phyloP scores from a whole-genome alignment of 73 alveolate species.

The Paramecium biaurelia region DNA sequence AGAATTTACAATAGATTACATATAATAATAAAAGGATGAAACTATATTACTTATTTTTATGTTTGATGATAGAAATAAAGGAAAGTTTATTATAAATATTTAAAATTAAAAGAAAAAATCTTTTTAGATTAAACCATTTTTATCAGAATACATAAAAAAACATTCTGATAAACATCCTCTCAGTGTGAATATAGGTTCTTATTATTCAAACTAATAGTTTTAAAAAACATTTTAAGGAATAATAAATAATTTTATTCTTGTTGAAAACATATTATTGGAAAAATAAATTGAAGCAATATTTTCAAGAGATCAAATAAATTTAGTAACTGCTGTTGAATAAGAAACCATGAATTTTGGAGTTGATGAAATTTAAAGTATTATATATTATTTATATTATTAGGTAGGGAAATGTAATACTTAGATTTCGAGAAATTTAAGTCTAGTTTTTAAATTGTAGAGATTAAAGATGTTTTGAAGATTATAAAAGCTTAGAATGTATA shows the following conservation, averaged over 20 bases:
- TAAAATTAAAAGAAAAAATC: neutral
- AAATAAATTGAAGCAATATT: neutral
- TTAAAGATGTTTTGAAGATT: constrained; percentile 21
- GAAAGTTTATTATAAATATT: neutral
- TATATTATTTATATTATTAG: neutral
- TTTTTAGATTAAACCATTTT: neutral
- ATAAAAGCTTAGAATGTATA: neutral
- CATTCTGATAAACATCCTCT: neutral
- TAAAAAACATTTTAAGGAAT: neutral
- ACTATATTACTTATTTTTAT: neutral
- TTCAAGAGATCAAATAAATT: neutral
- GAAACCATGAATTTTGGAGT: neutral
- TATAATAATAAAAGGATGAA: neutral
- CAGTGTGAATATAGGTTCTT: neutral
- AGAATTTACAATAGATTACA: neutral
- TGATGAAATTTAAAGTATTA: neutral
- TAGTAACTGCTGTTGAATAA: neutral
- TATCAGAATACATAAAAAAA: neutral
- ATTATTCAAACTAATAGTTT: neutral
- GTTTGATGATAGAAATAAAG: neutral
- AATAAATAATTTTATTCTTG: neutral
- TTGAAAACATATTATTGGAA: neutral
- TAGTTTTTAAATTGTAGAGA: neutral
- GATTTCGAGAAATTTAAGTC: constrained; percentile 27
- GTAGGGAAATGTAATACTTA: neutral